These are phyloP conservation scores for Miscanthus sacchariflorus DNA, from an alignment of 202 grass and related monocot genomes.

Conservation along the genomic window DNA sequence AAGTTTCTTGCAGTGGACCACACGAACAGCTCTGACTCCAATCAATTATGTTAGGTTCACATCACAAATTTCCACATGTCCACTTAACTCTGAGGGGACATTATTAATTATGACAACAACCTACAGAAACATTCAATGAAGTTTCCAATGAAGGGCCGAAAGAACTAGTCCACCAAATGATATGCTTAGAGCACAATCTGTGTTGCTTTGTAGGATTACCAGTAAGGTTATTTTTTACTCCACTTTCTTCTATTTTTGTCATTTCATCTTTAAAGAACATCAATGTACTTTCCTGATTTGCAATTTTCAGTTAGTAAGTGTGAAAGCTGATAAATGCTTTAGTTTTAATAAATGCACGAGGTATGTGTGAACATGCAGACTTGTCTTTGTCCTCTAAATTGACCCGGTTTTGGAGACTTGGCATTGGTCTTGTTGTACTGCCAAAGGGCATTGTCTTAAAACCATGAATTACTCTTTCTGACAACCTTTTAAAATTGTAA, in stretches of 20 bases:
- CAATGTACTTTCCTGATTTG: background rate
- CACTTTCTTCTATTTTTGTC: slow-evolving; percentile 15
- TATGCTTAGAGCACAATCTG: background rate
- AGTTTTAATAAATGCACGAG: slow-evolving; percentile 4
- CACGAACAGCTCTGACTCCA: background rate
- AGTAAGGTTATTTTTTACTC: background rate
- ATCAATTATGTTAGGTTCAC: background rate
- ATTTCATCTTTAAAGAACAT: slow-evolving; percentile 18
- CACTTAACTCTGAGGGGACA: background rate
- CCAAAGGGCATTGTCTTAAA: background rate
- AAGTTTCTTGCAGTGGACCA: slow-evolving; percentile 23
- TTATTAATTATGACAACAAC: background rate
- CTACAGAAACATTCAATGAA: background rate
- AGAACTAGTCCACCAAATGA: background rate
- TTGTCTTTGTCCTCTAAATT: slow-evolving; percentile 25
- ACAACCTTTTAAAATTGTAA: background rate
- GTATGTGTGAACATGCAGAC: background rate
- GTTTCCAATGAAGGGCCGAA: background rate
- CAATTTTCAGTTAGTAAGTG: background rate
- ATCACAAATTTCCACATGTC: slow-evolving; percentile 18
- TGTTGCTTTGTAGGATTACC: background rate
- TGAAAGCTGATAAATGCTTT: background rate
- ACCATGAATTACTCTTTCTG: background rate
- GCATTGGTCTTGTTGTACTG: background rate
- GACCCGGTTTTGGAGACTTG: slow-evolving; percentile 29